Evolutionary conservation across 345 rosid species (phyloP).

Genomic region (Rhodamnia rubescens): DNA sequence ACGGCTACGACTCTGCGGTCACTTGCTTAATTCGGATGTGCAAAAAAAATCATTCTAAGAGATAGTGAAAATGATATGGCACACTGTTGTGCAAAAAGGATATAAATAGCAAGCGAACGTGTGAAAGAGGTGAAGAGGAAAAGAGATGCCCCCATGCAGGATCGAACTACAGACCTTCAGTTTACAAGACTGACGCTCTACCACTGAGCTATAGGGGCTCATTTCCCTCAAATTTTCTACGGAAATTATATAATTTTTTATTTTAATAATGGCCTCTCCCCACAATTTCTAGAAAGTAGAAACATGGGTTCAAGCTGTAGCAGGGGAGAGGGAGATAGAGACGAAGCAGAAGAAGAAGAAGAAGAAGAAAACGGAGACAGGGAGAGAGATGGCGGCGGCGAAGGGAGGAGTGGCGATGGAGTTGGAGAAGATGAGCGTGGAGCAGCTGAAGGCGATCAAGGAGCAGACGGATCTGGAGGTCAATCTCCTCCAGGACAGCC

Average conservation of each 20-base stretch:
- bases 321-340: not conserved
- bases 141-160: slow-evolving; percentile 51
- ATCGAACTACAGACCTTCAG: slow-evolving; percentile 82
- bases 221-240: fast-evolving
- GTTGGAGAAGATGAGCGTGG: slow-evolving; percentile 79
- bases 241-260: not conserved
- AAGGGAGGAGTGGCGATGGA: slow-evolving; percentile 27
- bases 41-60: not conserved
- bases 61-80: not conserved
- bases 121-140: not conserved
- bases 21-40: not conserved
- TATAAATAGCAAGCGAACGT: not conserved
- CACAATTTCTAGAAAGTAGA: not conserved
- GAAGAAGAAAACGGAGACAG: not conserved
- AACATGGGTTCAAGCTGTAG: not conserved
- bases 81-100: not conserved
- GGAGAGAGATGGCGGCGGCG: slow-evolving; percentile 16
- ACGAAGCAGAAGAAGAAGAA: not conserved
- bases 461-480: slow-evolving; percentile 88
- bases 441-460: slow-evolving; percentile 76
- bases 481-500: slow-evolving; percentile 89
- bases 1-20: not conserved
- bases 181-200: slow-evolving; percentile 88
- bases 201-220: slow-evolving; percentile 82
- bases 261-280: not conserved